Base-by-base conservation (phyloP, 192 early-diverging fungal genomes). In the Backusella tarrabulga region DNA sequence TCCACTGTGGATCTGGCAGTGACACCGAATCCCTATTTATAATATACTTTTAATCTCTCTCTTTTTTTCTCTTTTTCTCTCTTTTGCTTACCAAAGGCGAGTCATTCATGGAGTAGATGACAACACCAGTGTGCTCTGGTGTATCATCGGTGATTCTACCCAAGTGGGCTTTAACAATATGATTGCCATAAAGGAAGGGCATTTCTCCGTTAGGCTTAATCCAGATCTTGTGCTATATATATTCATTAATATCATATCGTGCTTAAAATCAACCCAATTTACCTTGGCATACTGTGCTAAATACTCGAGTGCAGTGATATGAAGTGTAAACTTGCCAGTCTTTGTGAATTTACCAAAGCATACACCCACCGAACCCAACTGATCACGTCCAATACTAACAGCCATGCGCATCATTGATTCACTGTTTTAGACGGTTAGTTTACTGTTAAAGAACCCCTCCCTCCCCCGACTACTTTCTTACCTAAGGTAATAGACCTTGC, bases 281-380 rank as follows among this genome's bases (percentile, higher is more conserved):
- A 92, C 92, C 91, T 93, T 94, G 23, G 98, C 95, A 83, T 97
- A 99, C 81, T 97, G 98, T 23, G 94, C 94, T 38, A 99, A 89
- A 79, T 94, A 91, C 50, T 95, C 95, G 67, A 99, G 88, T 44
- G 92, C 91, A 23, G 98, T 99, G 72, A 99, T 95, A 77, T 96
- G 93, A 80, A 99, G 87, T 71, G 92, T 91, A 86, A 99, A 99
- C 87, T 98, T 97, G 71, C 96, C 92, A 40, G 97, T 94, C 89
- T 99, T 98, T 74, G 97, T 95, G 79, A 98, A 98, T 85, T 98
- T 98, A 74, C 98, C 98, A 89, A 99, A 99, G 86, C 96, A 97
- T n/a, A 94, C 89, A 52, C 98, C 98, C 38, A 98, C 87, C 7
- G 96, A 94, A 60, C 95, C 87, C 70, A 99, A 86, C 77, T 97